Evolutionary conservation across 306 rosid genomes (phyloP), one percentile per base, ranked within the genome.

Genomic region (Boehmeria nivea): DNA sequence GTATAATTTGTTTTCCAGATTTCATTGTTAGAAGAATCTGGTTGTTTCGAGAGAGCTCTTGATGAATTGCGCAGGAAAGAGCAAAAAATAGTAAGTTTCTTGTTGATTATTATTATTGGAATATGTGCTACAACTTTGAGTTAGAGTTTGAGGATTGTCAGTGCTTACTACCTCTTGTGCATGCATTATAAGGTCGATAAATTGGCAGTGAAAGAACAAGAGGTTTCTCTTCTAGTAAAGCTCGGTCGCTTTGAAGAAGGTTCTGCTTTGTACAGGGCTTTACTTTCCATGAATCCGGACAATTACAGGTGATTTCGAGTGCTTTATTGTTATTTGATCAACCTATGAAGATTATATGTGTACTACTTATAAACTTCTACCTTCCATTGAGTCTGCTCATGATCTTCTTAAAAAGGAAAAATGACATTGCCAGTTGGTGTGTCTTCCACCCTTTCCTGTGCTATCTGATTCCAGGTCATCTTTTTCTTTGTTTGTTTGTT

Each of bases 201-300:
- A 63, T 78, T 91, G 60, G 76, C 68, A 28, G 77, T 66, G 72
- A 87, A 87, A 72, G 96, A 91, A 60, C 87, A 87, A 61, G 95
- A 87, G 78, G 96, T 85, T 75, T 77, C 94, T 38, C 99, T 91
- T 76, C 49, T 87, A 55, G 78, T 81, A 49, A 87, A 87, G 81
- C 96, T 91, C 82, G 87, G 83, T 71, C 82, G 14, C 69, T 59
- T 82, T 12, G 87, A 79, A 73, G 87, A 87, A 69, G 94, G 78
- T 2, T 84, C 80, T 63, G 56, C 76, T n/a, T 61, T 91, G 67
- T 84, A 82, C 73, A 75, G 57, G 70, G 60, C 49, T 45, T 71
- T 91, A 70, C 99, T 91, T 72, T 73, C 87, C 66, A 77, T 83
- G 85, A 91, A 91, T 73, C 96, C 96, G 39, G 99, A 91, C 81